Evolutionary conservation across 352 stramenopile species (phyloP), one percentile per base, ranked within the genome.

Genomic region (Pythium rishiriense): DNA sequence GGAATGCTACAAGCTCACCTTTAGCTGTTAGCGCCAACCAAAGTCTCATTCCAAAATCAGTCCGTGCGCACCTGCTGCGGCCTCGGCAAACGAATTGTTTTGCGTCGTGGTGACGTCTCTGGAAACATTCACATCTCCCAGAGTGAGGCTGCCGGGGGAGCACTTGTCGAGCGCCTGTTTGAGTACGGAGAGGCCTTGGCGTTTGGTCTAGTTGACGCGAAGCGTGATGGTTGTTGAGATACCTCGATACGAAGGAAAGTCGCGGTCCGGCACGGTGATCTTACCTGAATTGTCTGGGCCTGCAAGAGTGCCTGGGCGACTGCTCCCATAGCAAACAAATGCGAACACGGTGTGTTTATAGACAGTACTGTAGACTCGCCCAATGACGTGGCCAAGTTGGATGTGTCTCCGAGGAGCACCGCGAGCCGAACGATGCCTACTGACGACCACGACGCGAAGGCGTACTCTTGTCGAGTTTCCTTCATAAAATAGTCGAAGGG

Each of bases 361-460:
- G 51, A 47, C 2, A 60, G 2, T 41, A 33, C 1, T 1, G 7
- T 29, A 15, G 57, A 1, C 37, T 6, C 7, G 33, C 15, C 26
- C 17, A 24, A 39, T 14, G 7, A 5, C 2, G 37, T 21, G 2
- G 37, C 7, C 37, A 4, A 6, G 6, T 33, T 15, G 41, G 53
- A 43, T 12, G 5, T 14, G 6, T 29, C 14, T 12, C 21, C 21
- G 49, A 58, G 6, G 9, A 65, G 47, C 0, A 51, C n/a, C 1
- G 66, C 56, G 9, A 93, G 70, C 4, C 70, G 58, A 4, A 63
- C 66, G 21, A 91, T 74, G 10, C 82, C 82, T 3, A 70, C 57
- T 15, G 68, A 57, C 3, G 82, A 87, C 84, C 84, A 93, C 24
- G 82, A 68, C 6, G 79, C 60, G 62, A 91, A 91, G 11, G 62